A percentile compares a stretch with the other conserved stretches of the same genome.
Evolutionary conservation across 2,329 filamentous ascomycete species (phyloP).

Genomic region (Calonectria multiphialidica): DNA sequence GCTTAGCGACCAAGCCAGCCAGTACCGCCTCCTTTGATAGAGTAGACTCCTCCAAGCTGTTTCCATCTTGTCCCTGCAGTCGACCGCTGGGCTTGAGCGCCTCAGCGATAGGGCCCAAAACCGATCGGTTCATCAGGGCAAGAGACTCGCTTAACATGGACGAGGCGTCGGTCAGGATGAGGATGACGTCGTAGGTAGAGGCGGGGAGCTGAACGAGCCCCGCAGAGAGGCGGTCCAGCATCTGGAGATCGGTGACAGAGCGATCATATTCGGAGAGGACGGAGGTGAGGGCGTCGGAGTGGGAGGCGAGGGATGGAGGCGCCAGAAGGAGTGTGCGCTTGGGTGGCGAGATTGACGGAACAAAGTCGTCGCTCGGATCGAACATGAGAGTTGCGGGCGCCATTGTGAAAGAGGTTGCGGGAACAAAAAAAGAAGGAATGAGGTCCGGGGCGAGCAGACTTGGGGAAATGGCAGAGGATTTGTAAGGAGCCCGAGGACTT

Average conservation of each 20-base stretch:
- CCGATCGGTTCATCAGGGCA: constrained; percentile 72
- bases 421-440: neutral
- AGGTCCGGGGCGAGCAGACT: constrained; percentile 8
- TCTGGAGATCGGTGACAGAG: constrained; percentile 87
- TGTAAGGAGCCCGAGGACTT: constrained; percentile 38
- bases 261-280: constrained; percentile 82
- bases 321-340: constrained; percentile 84
- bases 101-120: constrained; percentile 77
- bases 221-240: constrained; percentile 92
- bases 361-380: constrained; percentile 68
- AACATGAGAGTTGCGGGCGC: constrained; percentile 65
- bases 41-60: constrained; percentile 59
- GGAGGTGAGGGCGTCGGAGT: constrained; percentile 80
- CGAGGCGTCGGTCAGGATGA: constrained; percentile 85
- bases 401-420: constrained; percentile 51
- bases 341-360: constrained; percentile 44
- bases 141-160: constrained; percentile 75
- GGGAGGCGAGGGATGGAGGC: constrained; percentile 88
- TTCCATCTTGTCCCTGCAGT: constrained; percentile 78
- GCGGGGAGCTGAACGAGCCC: constrained; percentile 83
- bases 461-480: constrained; percentile 30
- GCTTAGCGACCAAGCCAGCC: constrained; percentile 77
- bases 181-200: constrained; percentile 84
- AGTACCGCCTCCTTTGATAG: constrained; percentile 80
- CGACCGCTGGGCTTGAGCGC: constrained; percentile 78